Evolutionary conservation across 2,329 filamentous ascomycete species (phyloP), one percentile per base, ranked within the genome.

Genomic region (Alternaria ventricosa): DNA sequence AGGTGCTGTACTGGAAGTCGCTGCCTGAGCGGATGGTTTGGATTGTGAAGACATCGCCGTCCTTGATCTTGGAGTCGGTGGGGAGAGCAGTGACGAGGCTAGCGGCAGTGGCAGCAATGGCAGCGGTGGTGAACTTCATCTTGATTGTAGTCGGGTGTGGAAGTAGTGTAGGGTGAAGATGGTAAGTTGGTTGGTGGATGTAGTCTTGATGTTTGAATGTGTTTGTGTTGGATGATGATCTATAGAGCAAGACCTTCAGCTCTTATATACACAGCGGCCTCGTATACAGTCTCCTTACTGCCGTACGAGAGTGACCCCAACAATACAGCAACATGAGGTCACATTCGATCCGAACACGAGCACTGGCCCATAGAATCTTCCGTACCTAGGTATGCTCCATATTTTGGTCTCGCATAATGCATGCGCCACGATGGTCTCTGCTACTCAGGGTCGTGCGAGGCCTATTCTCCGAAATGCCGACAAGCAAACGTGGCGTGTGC

Each of bases 21-120:
- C 79, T 84, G 68, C 80, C 84, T 30, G 86, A 85, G 63, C 82
- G 82, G 59, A 88, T 82, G 61, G 85, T 77, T 72, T 87, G 78
- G 60, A 88, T 63, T 67, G 80, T 77, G 73, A 89, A 89, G 57
- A 77, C 73, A 50, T 78, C 75, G 44, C 71, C 64, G 41, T 74
- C 68, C 50, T 68, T 56, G 60, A 70, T 68, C 20, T 71, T 66
- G 50, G 75, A 68, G 55, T 59, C 62, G 72, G 22, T 36, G 30
- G 49, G 44, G 60, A 46, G 49, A 66, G 68, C 41, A n/a, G 55
- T 25, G 15, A 46, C 60, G 27, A 61, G 27, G 22, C 54, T 36
- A 28, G 55, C 60, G 28, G 55, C 46, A 22, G 54, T 20, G 28
- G 55, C 46, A 41, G 55, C 47, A 25, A 58, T 33, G 55, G 55